phyloP scores from a whole-genome alignment of 305 asterid species.

The Plantago lanceolata region DNA sequence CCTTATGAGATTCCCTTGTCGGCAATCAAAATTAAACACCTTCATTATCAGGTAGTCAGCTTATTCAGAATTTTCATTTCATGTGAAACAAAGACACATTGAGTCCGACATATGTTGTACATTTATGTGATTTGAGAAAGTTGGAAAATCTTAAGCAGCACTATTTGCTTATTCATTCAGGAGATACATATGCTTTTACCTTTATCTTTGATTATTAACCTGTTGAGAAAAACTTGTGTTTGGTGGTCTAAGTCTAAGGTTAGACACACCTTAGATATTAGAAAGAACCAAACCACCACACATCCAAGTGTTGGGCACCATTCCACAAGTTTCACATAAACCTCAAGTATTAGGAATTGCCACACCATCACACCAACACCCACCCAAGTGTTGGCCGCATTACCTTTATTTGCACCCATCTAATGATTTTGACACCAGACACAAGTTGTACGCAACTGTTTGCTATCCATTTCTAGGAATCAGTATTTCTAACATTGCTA shows the following conservation, averaged over 20 bases:
- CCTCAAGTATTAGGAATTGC: no score
- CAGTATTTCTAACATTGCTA: conserved; percentile 19
- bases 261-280: no score
- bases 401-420: no score
- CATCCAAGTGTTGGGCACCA: no score
- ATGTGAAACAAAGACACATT: no score
- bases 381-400: no score
- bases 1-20: conserved; percentile 76
- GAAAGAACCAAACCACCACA: no score
- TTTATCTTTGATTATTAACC: not conserved
- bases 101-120: not conserved
- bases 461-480: not conserved
- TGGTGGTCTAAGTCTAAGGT: no score
- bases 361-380: no score
- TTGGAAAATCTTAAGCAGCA: not conserved
- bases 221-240: no score
- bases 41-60: conserved; percentile 69
- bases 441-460: not conserved
- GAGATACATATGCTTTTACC: not conserved
- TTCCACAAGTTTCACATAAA: no score
- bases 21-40: conserved; percentile 61
- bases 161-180: not conserved
- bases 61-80: conserved; percentile 7
- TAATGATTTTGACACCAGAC: no score
- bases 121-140: not conserved